A percentile compares a stretch with the other conserved stretches of the same genome.
These are phyloP conservation scores for Elsinoe australis DNA, from an alignment of 2,329 filamentous ascomycete genomes.

Conservation along the genomic window DNA sequence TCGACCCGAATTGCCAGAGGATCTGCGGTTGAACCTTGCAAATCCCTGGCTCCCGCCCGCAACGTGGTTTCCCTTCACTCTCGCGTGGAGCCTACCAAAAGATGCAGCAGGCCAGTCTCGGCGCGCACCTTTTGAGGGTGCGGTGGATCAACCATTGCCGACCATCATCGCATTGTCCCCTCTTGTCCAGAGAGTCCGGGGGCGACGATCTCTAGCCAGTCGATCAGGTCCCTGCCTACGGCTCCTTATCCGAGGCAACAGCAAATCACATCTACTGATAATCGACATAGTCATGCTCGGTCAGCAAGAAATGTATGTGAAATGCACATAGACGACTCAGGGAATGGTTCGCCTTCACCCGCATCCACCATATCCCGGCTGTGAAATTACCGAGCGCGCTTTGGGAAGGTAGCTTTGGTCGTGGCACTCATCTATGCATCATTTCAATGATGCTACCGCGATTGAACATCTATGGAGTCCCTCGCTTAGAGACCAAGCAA, in stretches of 20 bases:
- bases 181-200: no score
- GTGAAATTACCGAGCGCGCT: constrained; percentile 7
- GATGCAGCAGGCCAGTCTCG: constrained; percentile 6
- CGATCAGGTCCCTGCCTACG: constrained; percentile 1
- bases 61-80: constrained; percentile 9
- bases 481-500: constrained; percentile 10
- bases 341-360: constrained; percentile 12
- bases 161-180: not conserved
- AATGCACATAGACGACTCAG: no score
- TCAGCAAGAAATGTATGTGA: constrained; percentile 8
- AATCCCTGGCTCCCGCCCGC: constrained; percentile 5
- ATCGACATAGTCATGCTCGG: not conserved
- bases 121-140: not conserved
- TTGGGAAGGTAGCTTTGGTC: constrained; percentile 10
- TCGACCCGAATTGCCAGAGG: not conserved
- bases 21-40: constrained; percentile 12
- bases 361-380: constrained; percentile 1
- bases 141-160: not conserved
- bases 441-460: not conserved
- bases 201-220: no score
- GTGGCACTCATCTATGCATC: not conserved
- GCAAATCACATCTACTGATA: not conserved
- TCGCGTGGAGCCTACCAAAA: constrained; percentile 15
- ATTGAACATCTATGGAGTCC: no score
- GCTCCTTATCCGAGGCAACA: not conserved